Evolutionary conservation across 306 rosid genomes (phyloP).

Genomic region (Fragaria ananassa): DNA sequence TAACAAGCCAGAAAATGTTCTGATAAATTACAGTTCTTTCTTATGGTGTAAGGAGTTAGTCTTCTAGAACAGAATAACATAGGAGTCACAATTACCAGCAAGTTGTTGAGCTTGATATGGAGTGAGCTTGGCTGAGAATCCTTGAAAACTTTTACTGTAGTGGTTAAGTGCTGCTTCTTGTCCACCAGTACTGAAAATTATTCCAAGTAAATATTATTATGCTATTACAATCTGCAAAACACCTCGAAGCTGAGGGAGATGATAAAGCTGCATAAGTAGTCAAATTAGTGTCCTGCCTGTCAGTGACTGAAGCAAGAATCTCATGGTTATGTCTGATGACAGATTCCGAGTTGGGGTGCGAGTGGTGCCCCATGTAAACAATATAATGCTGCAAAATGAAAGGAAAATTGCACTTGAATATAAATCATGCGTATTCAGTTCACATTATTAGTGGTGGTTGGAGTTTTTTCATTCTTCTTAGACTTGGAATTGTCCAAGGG

Average conservation of each 20-base stretch:
- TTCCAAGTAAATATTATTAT: background rate
- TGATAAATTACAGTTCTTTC: background rate
- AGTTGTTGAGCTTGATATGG: conserved; percentile 54
- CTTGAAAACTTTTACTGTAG: conserved; percentile 60
- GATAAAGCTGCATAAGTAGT: background rate
- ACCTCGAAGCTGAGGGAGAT: background rate
- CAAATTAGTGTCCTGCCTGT: conserved; percentile 37
- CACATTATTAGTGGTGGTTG: background rate
- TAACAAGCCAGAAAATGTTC: no score
- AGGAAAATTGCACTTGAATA: background rate
- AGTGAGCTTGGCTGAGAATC: conserved; percentile 71
- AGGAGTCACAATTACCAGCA: conserved; percentile 34
- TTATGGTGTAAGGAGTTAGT: background rate
- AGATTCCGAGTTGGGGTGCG: conserved; percentile 55
- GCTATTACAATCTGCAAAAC: background rate
- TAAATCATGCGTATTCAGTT: background rate
- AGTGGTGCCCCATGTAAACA: conserved; percentile 65
- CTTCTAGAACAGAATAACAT: background rate
- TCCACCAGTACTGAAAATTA: conserved; percentile 36
- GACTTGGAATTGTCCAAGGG: no score
- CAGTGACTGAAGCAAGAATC: conserved; percentile 53
- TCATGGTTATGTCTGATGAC: conserved; percentile 60
- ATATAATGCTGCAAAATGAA: conserved; percentile 51
- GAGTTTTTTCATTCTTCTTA: no score
- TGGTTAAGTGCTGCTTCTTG: conserved; percentile 49